Base-by-base conservation (phyloP, 2,329 filamentous ascomycete species). In the Cercospora sojina region DNA sequence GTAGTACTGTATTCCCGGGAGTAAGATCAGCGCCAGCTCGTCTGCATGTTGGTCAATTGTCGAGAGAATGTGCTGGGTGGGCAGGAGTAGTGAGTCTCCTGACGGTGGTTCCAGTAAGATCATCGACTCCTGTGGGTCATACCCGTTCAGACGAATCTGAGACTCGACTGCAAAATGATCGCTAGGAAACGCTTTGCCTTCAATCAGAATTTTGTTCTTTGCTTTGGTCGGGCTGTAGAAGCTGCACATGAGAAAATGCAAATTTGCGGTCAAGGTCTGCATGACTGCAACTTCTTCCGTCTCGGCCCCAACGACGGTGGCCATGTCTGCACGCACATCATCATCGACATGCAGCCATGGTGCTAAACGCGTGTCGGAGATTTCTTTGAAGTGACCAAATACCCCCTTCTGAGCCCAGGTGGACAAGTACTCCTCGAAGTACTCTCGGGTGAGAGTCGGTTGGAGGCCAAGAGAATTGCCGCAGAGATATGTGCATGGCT, bases 1-100 rank as follows among this genome's bases (percentile, higher is more conserved):
- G 80, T 96, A 97, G 82, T 93, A 97, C 77, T 97, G 93, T 49
- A 97, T 90, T 9, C 91, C 93, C 0, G 93, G 92, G 0, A 97
- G 86, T 4, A 97, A 85, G 0, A 97, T 80, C 8, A 97, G 79
- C 1, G 92, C 91, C 0, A 91, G 88, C 5, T 86, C 86, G 0
- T 87, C 83, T 55, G 90, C 90, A 75, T 97, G 89, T 66, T 87
- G 81, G 68, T 93, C 90, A 70, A 97, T 96, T 3, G 87, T 82
- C 7, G 85, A 83, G 9, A 95, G 82, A 47, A 97, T 90, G 69
- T 88, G 83, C 53, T 89, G 85, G 0, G 90, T 96, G 1, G 86
- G 83, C 58, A 96, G 83, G 66, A 88, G 85, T n/a, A 85, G 84
- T 1, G 79, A 78, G 7, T 79, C 79, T 8, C 74, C 47, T 1